Evolutionary conservation across 805 yeast genomes (phyloP).

Genomic region (Myxozyma mucilagina): DNA sequence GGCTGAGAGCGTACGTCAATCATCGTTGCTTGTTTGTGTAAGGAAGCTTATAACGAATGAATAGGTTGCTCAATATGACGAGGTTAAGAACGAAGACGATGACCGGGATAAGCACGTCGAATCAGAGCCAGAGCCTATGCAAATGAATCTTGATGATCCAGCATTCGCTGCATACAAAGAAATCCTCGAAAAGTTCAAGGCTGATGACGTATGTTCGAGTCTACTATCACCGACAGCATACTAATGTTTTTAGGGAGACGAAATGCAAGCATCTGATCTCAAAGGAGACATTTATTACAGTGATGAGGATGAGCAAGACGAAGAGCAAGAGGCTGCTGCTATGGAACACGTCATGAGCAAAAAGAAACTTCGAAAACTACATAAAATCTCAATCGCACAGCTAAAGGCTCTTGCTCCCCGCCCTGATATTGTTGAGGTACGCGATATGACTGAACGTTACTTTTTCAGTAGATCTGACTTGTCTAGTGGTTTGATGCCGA

Average conservation of each 20-base stretch:
- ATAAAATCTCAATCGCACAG: slow-evolving; percentile 64
- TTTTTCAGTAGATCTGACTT: not conserved
- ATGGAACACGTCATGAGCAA: slow-evolving; percentile 44
- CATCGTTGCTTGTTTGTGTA: not conserved
- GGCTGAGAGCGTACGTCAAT: slow-evolving; percentile 5
- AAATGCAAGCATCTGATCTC: slow-evolving; percentile 25
- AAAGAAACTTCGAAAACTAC: slow-evolving; percentile 49
- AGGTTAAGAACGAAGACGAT: not conserved
- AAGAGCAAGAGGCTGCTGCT: slow-evolving; percentile 34
- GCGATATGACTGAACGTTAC: not conserved
- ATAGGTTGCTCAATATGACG: not conserved
- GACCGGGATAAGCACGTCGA: not conserved
- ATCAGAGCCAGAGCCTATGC: not conserved
- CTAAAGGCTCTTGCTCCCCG: slow-evolving; percentile 59
- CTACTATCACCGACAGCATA: not conserved
- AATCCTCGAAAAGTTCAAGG: slow-evolving; percentile 43
- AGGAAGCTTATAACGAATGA: not conserved
- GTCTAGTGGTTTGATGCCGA: slow-evolving; percentile 74
- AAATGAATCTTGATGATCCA: slow-evolving; percentile 36
- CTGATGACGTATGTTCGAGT: slow-evolving; percentile 26
- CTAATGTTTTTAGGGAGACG: slow-evolving; percentile 16
- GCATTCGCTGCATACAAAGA: slow-evolving; percentile 41
- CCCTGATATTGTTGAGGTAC: slow-evolving; percentile 70
- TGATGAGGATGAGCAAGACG: slow-evolving; percentile 40
- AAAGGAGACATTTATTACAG: slow-evolving; percentile 41